Conservation (phyloP, 2,329 filamentous ascomycete species). For the Drechslerella dactyloides region DNA sequence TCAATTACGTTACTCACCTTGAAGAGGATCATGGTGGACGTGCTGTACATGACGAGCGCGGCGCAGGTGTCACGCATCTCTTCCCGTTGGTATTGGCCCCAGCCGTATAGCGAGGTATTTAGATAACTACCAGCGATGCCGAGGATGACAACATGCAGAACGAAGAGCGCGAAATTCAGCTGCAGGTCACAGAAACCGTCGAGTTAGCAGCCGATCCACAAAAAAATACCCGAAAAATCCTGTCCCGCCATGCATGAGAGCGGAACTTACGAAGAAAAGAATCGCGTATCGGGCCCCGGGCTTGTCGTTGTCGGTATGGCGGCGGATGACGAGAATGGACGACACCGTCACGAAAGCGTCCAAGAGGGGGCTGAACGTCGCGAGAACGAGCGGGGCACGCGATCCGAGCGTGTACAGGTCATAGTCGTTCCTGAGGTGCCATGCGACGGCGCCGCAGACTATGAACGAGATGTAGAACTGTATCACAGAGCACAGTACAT, state of each 20-base stretch:
- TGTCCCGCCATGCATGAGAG: too few species aligned
- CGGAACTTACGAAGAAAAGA: constrained; percentile 13
- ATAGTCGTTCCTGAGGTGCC: constrained; percentile 9
- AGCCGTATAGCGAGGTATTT: background rate
- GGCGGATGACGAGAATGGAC: constrained; percentile 19
- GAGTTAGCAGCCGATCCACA: too few species aligned
- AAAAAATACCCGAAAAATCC: too few species aligned
- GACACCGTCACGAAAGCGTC: constrained; percentile 23
- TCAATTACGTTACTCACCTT: constrained; percentile 10
- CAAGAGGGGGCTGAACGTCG: constrained; percentile 26
- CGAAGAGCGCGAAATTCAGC: constrained; percentile 18
- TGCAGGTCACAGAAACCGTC: too few species aligned
- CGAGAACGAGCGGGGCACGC: constrained; percentile 13
- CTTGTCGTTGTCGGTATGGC: constrained; percentile 21
- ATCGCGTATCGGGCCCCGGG: constrained; percentile 19
- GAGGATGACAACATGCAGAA: constrained; percentile 29
- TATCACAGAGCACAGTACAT: background rate
- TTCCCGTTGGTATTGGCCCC: background rate
- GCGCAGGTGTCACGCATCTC: background rate
- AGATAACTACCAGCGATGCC: constrained; percentile 15
- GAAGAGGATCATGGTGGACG: constrained; percentile 24
- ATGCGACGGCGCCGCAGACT: constrained; percentile 25
- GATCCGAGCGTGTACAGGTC: constrained; percentile 10
- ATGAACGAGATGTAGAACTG: constrained; percentile 42
- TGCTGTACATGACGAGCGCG: constrained; percentile 32